Evolutionary conservation across 352 stramenopile species (phyloP).

Genomic region (Hyaloperonospora brassicae): DNA sequence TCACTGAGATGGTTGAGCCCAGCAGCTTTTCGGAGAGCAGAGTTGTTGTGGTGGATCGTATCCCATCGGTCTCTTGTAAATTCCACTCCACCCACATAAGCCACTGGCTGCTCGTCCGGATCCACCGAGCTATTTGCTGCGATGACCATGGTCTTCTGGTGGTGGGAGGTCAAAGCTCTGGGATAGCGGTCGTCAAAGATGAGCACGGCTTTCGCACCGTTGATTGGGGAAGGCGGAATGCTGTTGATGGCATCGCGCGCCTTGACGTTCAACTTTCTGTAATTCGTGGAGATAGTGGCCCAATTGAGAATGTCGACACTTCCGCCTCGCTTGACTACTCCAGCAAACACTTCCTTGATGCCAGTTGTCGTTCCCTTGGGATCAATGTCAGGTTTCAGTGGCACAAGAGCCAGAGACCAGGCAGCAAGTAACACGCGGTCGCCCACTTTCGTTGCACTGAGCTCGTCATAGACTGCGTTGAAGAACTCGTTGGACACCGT

Average conservation of each 20-base stretch:
- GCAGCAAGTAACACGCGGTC: constrained; percentile 28
- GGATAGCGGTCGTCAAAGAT: constrained; percentile 50
- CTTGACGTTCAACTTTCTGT: constrained; percentile 18
- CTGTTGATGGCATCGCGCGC: constrained; percentile 38
- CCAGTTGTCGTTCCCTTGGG: constrained; percentile 14
- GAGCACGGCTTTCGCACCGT: constrained; percentile 18
- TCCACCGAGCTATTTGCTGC: constrained; percentile 4
- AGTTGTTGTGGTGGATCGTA: constrained; percentile 38
- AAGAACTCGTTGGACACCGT: constrained; percentile 33
- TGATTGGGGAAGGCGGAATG: constrained; percentile 12
- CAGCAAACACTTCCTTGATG: constrained; percentile 24
- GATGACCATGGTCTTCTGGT: constrained; percentile 45
- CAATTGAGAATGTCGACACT: constrained; percentile 36
- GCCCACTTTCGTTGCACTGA: constrained; percentile 12
- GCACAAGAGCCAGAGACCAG: constrained; percentile 32
- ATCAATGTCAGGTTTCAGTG: constrained; percentile 26
- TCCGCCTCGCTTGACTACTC: constrained; percentile 23
- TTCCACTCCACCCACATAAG: constrained; percentile 51
- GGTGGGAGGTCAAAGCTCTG: constrained; percentile 25
- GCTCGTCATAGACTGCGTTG: constrained; percentile 27
- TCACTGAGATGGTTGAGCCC: constrained; percentile 28
- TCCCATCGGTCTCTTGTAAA: constrained; percentile 52
- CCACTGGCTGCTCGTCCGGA: constrained; percentile 17
- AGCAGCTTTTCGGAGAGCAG: constrained; percentile 22
- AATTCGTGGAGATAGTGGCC: constrained; percentile 24